Conservation (phyloP, 352 stramenopile species). For the Globisporangium polare region DNA sequence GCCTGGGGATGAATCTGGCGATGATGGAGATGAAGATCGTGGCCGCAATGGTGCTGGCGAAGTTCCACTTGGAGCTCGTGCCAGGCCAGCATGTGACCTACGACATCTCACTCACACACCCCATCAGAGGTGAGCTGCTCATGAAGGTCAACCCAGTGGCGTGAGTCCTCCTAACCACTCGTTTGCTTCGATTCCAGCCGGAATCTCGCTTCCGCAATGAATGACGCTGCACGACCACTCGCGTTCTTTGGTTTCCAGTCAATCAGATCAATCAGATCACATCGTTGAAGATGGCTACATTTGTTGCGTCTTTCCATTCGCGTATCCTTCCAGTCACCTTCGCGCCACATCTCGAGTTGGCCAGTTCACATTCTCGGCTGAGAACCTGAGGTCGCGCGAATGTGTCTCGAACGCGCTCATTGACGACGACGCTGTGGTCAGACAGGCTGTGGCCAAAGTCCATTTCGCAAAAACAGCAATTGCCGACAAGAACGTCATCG, state of each 20-base stretch:
- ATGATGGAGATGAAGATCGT: constrained; percentile 77
- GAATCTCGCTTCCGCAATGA: too few species aligned
- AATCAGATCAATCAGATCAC: background rate
- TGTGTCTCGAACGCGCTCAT: background rate
- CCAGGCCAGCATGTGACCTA: constrained; percentile 28
- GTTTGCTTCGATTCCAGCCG: too few species aligned
- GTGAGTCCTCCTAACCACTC: background rate
- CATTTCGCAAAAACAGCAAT: background rate
- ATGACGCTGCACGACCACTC: too few species aligned
- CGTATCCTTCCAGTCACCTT: background rate
- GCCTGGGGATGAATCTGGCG: constrained; percentile 69
- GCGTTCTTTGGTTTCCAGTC: background rate
- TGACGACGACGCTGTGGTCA: background rate
- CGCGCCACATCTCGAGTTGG: background rate
- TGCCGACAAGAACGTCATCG: background rate
- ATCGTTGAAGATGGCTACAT: background rate
- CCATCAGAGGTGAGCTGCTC: constrained; percentile 26
- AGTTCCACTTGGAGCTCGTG: constrained; percentile 26
- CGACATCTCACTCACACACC: constrained; percentile 27
- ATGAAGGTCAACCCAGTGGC: constrained; percentile 9
- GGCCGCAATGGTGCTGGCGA: constrained; percentile 22
- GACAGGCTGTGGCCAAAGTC: background rate
- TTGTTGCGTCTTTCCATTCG: background rate
- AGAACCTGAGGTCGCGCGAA: background rate
- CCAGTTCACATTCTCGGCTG: background rate